A percentile compares a stretch with the other conserved stretches of the same genome.
Conservation (phyloP, 2,329 filamentous ascomycete genomes). For the Penicillium sp. region DNA sequence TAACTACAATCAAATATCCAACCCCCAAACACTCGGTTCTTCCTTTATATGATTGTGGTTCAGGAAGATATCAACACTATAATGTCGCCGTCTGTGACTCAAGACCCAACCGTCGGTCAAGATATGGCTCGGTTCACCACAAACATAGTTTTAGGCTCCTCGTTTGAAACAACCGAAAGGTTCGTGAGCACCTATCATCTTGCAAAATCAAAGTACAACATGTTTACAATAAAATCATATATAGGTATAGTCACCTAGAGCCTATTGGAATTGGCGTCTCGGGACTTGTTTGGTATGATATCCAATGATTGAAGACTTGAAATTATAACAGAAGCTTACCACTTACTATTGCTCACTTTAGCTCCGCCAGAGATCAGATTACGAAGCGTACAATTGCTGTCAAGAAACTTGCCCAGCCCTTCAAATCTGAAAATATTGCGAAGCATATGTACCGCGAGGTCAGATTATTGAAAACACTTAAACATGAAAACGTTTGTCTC, state of each 20-base stretch:
- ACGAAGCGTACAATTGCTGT: constrained; percentile 94
- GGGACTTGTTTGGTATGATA: constrained; percentile 86
- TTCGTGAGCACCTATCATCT: constrained; percentile 42
- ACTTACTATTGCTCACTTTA: constrained; percentile 41
- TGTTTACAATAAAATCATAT: neutral
- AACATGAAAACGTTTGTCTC: constrained; percentile 83
- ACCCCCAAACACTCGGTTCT: neutral
- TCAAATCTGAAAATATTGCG: constrained; percentile 95
- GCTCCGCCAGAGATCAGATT: constrained; percentile 95
- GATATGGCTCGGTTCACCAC: constrained; percentile 96
- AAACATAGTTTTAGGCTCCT: constrained; percentile 97
- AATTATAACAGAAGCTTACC: neutral
- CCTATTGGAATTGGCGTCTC: constrained; percentile 99
- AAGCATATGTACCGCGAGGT: constrained; percentile 97
- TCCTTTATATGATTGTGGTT: neutral
- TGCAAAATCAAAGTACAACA: constrained; percentile 6
- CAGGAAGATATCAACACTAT: neutral
- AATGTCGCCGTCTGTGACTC: constrained; percentile 3
- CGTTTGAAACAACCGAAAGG: constrained; percentile 99
- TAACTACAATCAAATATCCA: neutral
- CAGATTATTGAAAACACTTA: constrained; percentile 92
- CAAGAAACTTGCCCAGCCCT: constrained; percentile 99
- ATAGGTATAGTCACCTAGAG: constrained; percentile 92
- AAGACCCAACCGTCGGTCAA: constrained; percentile 8
- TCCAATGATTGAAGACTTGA: neutral